Evolutionary conservation across 345 rosid genomes (phyloP).

Genomic region (Xanthoceras sorbifolium): DNA sequence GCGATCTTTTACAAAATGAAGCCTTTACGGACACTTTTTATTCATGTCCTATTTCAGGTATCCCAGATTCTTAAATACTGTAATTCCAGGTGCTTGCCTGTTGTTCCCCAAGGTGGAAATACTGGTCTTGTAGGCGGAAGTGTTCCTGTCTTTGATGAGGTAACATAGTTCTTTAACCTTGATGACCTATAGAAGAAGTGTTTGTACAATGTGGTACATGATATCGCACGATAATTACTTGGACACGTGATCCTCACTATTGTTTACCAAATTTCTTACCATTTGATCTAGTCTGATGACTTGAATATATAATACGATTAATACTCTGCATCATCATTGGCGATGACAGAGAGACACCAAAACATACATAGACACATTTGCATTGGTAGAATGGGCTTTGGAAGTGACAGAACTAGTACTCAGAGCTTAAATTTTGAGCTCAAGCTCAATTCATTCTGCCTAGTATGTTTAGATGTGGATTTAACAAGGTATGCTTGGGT

Average conservation of each 20-base stretch:
- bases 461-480: background rate
- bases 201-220: too few species aligned
- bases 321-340: background rate
- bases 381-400: background rate
- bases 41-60: constrained; percentile 52
- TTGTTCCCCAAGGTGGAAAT: constrained; percentile 99
- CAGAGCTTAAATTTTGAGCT: background rate
- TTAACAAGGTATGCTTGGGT: background rate
- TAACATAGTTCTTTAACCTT: constrained; percentile 22
- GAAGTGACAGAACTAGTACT: background rate
- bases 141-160: constrained; percentile 98
- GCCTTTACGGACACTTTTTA: background rate
- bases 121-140: constrained; percentile 99
- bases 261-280: background rate
- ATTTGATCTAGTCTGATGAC: background rate
- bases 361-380: background rate
- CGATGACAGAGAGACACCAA: background rate
- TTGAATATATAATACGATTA: background rate
- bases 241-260: background rate
- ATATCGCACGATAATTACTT: background rate
- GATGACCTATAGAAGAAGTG: background rate
- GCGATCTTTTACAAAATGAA: background rate
- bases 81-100: constrained; percentile 79
- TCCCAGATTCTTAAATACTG: constrained; percentile 77
- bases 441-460: background rate